Evolutionary conservation across 345 rosid species (phyloP), one percentile per base, ranked within the genome.

Genomic region (Salix suchowensis): DNA sequence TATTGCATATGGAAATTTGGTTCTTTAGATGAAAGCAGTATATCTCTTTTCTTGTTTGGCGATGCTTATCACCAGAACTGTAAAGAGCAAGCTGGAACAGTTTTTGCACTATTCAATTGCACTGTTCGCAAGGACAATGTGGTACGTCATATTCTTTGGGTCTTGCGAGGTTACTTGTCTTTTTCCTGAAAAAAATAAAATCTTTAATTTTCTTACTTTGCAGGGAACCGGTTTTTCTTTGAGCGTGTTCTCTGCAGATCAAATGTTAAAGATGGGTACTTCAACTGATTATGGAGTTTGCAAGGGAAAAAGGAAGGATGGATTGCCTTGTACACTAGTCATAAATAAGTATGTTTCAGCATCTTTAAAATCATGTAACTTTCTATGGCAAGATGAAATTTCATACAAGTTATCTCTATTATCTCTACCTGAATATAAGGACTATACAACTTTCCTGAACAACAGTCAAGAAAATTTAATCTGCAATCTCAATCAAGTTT

Each of bases 251-350:
- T 88, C 93, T 12, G 76, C 91, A 44, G 86, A 81, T 75, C 97
- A 94, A 83, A 83, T 93, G 67, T 55, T 93, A 10, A 96, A 91
- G 77, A 88, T 96, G 50, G 97, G 99, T 66, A 82, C 87, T 54
- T 93, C 97, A 0, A 89, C 80, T 75, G 99, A 93, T 82, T 90
- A 91, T 86, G 97, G 97, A 78, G 92, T 89, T 86, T 93, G 98
- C 87, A 82, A 88, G 78, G 91, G 92, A 3, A 89, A 89, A 83
- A 88, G 88, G 80, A 93, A 82, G 77, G 98, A 89, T 82, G 98
- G 99, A 62, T 81, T 85, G 77, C 74, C 87, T 77, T 96, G 99
- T 84, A 86, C 91, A 48, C 61, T 78, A 42, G 87, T 87, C 77
- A 85, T 96, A 76, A 93, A 93, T 86, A 91, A 88, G 98, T 93